Base-by-base conservation (phyloP, 2,329 filamentous ascomycete genomes). In the Penicillium thymicola region DNA sequence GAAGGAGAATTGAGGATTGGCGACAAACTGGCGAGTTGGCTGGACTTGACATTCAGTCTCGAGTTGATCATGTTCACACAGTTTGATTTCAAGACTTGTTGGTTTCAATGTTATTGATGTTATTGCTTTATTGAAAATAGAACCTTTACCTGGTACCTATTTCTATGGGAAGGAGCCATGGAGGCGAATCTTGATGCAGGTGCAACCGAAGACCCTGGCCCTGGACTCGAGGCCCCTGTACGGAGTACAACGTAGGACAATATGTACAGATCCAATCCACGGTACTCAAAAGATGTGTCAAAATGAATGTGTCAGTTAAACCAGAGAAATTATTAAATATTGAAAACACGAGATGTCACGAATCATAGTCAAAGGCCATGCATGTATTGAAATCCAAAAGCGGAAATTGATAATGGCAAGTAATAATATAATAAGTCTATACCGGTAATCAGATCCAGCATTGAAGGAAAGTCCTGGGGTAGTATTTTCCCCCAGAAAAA, bases 11-110 rank as follows among this genome's bases (percentile, higher is more conserved):
- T 14, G 55, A 65, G 36, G 10, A 28, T 3, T 67, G 64, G 63
- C 57, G 70, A 25, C 63, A 59, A 0, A 64, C 70, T 14, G 74
- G 72, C 0, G 62, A 59, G 23, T 46, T 78, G 59, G 45, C 64
- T 16, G 65, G 64, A 16, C 54, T 57, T 63, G 46, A 60, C 10
- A 28, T 57, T 21, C 27, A 36, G 25, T 23, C 25, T 14, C 32
- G 28, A 13, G n/a, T n/a, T n/a, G n/a, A 14, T 28, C 42, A 37
- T 18, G 10, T 13, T 30, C 10, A 27, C 46, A 30, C 3, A 21
- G 7, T 18, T 28, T 28, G 6, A 23, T 14, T 5, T 9, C 2
- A 23, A 23, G 25, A 7, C 9, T 27, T 14, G 13, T 16, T 28
- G 5, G 25, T 28, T 44, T 18, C n/a, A n/a, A 3, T 13, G 11